Percentiles rank a stretch among this genome's conserved stretches.
Conservation (phyloP, 257 asterid genomes). For the Forsythia viridissima region DNA sequence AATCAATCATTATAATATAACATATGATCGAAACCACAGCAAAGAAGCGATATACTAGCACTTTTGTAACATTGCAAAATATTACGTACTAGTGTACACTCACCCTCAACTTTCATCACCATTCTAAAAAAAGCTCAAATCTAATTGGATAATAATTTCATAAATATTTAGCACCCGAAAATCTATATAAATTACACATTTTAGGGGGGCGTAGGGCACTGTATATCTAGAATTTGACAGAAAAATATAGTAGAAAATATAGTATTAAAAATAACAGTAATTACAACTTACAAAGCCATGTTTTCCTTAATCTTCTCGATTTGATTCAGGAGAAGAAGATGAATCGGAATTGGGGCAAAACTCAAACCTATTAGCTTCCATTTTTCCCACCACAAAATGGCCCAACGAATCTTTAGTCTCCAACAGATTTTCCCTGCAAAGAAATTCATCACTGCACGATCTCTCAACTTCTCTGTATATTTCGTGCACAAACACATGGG, state of each 20-base stretch:
- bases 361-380: conserved; percentile 32
- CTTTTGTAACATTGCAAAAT: too few relatives aligned
- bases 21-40: too few relatives aligned
- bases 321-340: conserved; percentile 33
- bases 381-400: conserved; percentile 62
- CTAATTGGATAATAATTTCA: not conserved
- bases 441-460: conserved; percentile 61
- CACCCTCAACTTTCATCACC: too few relatives aligned
- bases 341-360: conserved; percentile 48
- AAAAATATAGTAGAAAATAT: too few relatives aligned
- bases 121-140: not conserved
- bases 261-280: not conserved
- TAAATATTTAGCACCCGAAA: not conserved
- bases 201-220: not conserved
- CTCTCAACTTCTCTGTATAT: conserved; percentile 62
- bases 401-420: conserved; percentile 48
- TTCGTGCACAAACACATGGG: conserved; percentile 79
- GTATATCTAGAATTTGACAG: conserved; percentile 6
- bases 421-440: conserved; percentile 62
- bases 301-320: not conserved
- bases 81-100: too few relatives aligned
- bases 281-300: too few relatives aligned
- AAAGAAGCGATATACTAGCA: too few relatives aligned
- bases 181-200: conserved; percentile 11
- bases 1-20: too few relatives aligned